These are phyloP conservation scores for Terfezia claveryi DNA, from an alignment of 495 filamentous ascomycete genomes.

Conservation along the genomic window DNA sequence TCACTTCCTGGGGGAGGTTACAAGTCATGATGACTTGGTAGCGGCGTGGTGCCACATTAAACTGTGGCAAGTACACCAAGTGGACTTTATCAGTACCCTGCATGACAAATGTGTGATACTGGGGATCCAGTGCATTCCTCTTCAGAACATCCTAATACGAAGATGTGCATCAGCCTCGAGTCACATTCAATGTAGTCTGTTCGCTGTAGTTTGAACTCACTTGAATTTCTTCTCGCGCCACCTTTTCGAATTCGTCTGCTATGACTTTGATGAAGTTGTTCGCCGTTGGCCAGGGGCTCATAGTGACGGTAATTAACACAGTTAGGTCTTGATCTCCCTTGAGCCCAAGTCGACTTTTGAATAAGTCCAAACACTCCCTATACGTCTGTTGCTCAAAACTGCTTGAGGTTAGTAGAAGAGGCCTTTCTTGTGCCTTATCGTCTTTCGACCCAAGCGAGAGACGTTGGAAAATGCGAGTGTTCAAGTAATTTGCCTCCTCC, in stretches of 20 bases:
- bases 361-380: constrained; percentile 22
- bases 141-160: not conserved
- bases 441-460: constrained; percentile 22
- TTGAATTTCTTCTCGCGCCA: constrained; percentile 14
- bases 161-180: too few relatives aligned
- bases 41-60: constrained; percentile 19
- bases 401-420: constrained; percentile 27
- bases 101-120: constrained; percentile 20
- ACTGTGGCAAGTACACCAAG: constrained; percentile 20
- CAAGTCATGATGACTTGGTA: constrained; percentile 8
- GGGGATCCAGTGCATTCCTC: constrained; percentile 13
- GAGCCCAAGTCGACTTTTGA: constrained; percentile 23
- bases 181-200: too few relatives aligned
- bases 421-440: constrained; percentile 21
- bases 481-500: constrained; percentile 31
- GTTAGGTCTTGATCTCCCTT: constrained; percentile 18
- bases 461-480: constrained; percentile 22
- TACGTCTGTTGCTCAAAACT: constrained; percentile 23
- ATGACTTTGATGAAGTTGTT: constrained; percentile 19
- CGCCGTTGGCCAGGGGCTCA: constrained; percentile 23
- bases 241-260: constrained; percentile 14
- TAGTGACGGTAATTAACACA: constrained; percentile 24
- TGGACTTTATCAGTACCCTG: constrained; percentile 20
- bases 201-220: too few relatives aligned
- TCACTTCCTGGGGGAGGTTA: too few relatives aligned